Conservation (phyloP, 768 basidiomycete genomes). For the Lactarius quietus region DNA sequence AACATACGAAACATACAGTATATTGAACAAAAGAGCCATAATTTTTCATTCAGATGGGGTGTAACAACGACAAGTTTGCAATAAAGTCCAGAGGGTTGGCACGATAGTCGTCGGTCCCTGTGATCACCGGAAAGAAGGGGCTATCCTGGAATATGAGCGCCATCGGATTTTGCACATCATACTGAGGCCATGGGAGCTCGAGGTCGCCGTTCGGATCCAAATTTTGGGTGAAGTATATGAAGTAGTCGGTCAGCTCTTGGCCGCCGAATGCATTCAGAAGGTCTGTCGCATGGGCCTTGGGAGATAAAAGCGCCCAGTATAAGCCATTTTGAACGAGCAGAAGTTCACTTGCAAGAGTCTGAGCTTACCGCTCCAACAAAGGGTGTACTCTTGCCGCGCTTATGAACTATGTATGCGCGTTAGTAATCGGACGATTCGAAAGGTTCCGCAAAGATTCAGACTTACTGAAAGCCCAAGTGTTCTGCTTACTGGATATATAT, state of each 20-base stretch:
- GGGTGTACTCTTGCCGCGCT: conserved; percentile 3
- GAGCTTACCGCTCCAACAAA: conserved; percentile 17
- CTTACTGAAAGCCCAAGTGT: conserved; percentile 16
- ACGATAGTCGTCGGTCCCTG: conserved; percentile 13
- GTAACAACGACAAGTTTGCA: conserved; percentile 15
- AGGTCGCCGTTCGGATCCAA: conserved; percentile 12
- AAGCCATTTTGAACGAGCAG: neutral
- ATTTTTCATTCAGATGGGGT: conserved; percentile 9
- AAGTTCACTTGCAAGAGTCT: neutral
- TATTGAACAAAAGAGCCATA: neutral
- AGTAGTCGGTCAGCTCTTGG: conserved; percentile 7
- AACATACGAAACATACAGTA: neutral
- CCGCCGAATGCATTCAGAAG: conserved; percentile 8
- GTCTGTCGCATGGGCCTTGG: conserved; percentile 16
- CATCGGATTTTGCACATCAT: conserved; percentile 1
- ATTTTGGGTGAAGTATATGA: conserved; percentile 15
- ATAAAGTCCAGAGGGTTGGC: conserved; percentile 6
- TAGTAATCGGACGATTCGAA: neutral
- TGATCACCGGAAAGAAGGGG: neutral
- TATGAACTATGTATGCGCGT: conserved; percentile 6
- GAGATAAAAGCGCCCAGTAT: neutral
- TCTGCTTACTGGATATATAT: conserved; percentile 12
- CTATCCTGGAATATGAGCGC: conserved; percentile 14
- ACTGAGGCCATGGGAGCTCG: conserved; percentile 8
- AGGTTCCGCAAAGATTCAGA: neutral